Evolutionary conservation across 352 stramenopile genomes (phyloP), one percentile per base, ranked within the genome.

Genomic region (Lagenidium sp.): DNA sequence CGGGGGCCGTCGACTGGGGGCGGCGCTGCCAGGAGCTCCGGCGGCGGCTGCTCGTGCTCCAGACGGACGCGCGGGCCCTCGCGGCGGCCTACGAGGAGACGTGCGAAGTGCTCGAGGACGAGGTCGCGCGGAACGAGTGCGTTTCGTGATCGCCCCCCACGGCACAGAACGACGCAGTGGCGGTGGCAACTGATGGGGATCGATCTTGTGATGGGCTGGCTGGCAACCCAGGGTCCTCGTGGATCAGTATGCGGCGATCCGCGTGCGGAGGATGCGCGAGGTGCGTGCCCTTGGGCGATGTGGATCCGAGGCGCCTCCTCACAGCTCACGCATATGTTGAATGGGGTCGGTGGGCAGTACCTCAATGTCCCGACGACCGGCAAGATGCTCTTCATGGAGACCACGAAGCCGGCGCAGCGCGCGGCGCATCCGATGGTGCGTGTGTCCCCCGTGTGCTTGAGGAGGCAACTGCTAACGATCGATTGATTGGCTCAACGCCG

Each of bases 181-280:
- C 31, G 20, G 32, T 28, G 37, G 25, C 7, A 24, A 6, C n/a
- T n/a, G n/a, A n/a, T n/a, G n/a, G n/a, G n/a, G n/a, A n/a, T n/a
- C n/a, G n/a, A n/a, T n/a, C n/a, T n/a, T n/a, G n/a, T n/a, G n/a
- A n/a, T n/a, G n/a, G n/a, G n/a, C n/a, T 41, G 25, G 30, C 6
- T 45, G 20, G 32, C 13, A 54, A 32, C 4, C 11, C 36, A 76
- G 62, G 12, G 55, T 74, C 29, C 49, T 83, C 42, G 48, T 68
- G 20, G 40, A 71, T 6, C 77, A 83, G 40, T 47, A 65, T 5
- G 55, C 67, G 7, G 47, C 64, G 43, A 77, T 79, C 32, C 67
- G 70, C 8, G 56, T 70, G 18, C 62, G 60, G 6, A 47, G 63
- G 15, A 63, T 79, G 54, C 59, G 75, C 12, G 44, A 50, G 47